These are phyloP conservation scores for Pyrrhoderma lamaoense DNA, from an alignment of 1,284 basidiomycete genomes.

Conservation along the genomic window DNA sequence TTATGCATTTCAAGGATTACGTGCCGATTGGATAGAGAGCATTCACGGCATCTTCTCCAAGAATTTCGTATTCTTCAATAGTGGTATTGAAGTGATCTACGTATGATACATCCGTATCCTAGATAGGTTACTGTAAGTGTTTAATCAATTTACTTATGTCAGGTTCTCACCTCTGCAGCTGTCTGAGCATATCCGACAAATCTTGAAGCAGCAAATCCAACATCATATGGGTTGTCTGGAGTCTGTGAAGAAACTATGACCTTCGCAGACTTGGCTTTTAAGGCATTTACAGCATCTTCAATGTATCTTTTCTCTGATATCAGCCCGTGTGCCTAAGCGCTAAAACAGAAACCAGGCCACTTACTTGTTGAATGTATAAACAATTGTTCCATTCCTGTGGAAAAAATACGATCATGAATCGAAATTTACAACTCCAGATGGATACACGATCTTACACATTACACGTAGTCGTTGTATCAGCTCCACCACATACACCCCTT, in stretches of 20 bases:
- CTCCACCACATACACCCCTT: constrained; percentile 22
- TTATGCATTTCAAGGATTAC: constrained; percentile 14
- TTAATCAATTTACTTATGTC: background rate
- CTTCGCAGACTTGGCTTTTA: constrained; percentile 21
- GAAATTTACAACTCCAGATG: background rate
- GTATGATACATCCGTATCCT: constrained; percentile 20
- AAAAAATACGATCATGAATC: background rate
- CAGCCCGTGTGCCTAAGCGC: too few species aligned
- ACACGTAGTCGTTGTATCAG: constrained; percentile 28
- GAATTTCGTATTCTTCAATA: constrained; percentile 19
- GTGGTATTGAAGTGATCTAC: constrained; percentile 21
- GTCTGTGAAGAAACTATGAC: constrained; percentile 23
- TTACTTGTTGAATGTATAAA: constrained; percentile 9
- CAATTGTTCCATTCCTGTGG: constrained; percentile 1
- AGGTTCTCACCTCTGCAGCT: constrained; percentile 12
- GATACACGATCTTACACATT: constrained; percentile 3
- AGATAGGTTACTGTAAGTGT: background rate
- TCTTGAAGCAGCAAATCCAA: constrained; percentile 15
- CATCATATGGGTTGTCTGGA: constrained; percentile 23
- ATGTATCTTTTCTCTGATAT: constrained; percentile 18
- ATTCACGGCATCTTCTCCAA: constrained; percentile 20
- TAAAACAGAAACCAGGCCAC: background rate
- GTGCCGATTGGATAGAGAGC: constrained; percentile 19
- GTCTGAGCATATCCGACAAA: constrained; percentile 22
- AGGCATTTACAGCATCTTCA: constrained; percentile 16